Base-by-base conservation (phyloP, 371 early-diverging fungal genomes). In the Mortierella polycephala region DNA sequence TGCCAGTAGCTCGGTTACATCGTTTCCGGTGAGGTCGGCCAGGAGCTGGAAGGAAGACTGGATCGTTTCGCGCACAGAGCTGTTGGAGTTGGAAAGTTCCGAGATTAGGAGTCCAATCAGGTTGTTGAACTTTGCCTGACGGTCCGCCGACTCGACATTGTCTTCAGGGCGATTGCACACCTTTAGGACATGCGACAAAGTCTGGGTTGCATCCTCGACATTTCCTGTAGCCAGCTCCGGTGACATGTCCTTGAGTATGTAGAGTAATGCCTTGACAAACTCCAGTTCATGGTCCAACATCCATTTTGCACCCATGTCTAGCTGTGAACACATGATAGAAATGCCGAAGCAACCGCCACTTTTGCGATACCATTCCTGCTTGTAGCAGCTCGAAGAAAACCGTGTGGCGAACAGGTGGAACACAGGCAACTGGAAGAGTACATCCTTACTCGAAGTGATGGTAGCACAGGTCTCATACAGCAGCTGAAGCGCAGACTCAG, bases 51-150 rank as follows among this genome's bases (percentile, higher is more conserved):
- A 89, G 10, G 95, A 88, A 0, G 88, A 83, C 71, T 97, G 95
- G 54, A 96, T 93, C 0, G 96, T 92, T 65, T 95, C 95, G 11
- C 99, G 92, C 9, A 99, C 98, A 5, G 88, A 86, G 40, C 85
- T 85, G 81, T 96, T 98, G 5, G 96, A 91, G 74, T 96, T 97
- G 20, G 96, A 93, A 10, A 99, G 87, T 77, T 99, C 99, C 16
- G 94, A 90, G 20, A 96, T 88, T 50, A 99, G 84, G 7, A 97
- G 81, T 0, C 92, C 87, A n/a, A 97, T 90, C 45, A 97, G 75
- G 62, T 86, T 87, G 53, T 88, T 87, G 69, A 90, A 89, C 60
- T 88, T 90, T 60, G 84, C 84, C 56, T 88, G 85, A 1, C 83
- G 85, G 57, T 90, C 92, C 16, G 75, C 74, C 12, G 86, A 84